Conservation (phyloP, 768 basidiomycete genomes). For the Megacollybia marginata region DNA sequence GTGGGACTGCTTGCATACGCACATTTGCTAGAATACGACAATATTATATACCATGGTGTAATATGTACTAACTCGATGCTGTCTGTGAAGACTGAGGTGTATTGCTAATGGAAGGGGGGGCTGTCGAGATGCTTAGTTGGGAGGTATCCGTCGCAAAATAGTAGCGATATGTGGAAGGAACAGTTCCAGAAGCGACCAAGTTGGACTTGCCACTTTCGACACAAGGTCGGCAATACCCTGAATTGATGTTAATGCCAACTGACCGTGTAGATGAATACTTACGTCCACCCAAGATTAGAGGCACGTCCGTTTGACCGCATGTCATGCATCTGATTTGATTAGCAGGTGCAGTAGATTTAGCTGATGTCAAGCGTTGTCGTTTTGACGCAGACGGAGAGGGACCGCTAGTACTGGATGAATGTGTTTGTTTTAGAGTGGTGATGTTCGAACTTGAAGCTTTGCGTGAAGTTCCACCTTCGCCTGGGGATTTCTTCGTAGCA, state of each 20-base stretch:
- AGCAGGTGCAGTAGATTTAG: conserved; percentile 24
- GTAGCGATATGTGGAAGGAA: too few relatives aligned
- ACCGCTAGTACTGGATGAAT: background rate
- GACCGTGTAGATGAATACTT: conserved; percentile 21
- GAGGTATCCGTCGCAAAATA: too few relatives aligned
- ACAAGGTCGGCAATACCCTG: conserved; percentile 67
- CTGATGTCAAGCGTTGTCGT: conserved; percentile 30
- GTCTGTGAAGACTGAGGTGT: background rate
- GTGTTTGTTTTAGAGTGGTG: background rate
- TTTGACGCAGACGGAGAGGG: conserved; percentile 27
- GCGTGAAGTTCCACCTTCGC: background rate
- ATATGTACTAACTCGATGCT: background rate
- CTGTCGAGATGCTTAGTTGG: background rate
- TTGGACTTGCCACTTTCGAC: conserved; percentile 45
- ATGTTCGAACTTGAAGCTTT: background rate
- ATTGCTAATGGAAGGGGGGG: background rate
- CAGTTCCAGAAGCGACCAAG: too few relatives aligned
- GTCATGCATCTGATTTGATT: conserved; percentile 46
- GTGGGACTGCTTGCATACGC: background rate
- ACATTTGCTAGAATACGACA: background rate
- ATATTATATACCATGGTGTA: background rate
- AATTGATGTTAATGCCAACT: background rate
- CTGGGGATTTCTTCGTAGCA: conserved; percentile 19
- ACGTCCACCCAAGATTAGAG: conserved; percentile 73
- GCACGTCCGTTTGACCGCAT: conserved; percentile 64